phyloP scores from a whole-genome alignment of 169 alveolate species.

The Plasmodium ovale region DNA sequence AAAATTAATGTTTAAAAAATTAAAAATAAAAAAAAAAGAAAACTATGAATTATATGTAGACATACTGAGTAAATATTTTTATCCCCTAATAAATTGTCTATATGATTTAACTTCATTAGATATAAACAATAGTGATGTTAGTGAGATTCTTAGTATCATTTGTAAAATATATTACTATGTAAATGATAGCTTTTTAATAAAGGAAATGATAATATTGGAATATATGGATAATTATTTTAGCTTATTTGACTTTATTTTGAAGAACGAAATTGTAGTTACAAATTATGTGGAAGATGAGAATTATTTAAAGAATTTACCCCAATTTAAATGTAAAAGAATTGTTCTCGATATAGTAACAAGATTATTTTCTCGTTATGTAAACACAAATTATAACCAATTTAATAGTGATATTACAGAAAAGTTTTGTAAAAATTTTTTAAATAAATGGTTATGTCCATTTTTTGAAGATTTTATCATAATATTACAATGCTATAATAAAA shows the following conservation, averaged over 20 bases:
- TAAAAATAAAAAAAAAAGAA: conserved; percentile 61
- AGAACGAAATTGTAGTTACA: conserved; percentile 45
- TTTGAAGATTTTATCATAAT: conserved; percentile 66
- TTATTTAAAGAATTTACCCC: conserved; percentile 63
- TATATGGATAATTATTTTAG: conserved; percentile 70
- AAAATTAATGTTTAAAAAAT: conserved; percentile 54
- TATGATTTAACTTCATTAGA: conserved; percentile 56
- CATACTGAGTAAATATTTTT: conserved; percentile 52
- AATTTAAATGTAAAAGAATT: conserved; percentile 51
- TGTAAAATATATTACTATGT: conserved; percentile 64
- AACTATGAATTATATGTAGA: conserved; percentile 54
- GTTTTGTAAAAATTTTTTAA: conserved; percentile 37
- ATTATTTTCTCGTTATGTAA: conserved; percentile 44
- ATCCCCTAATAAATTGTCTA: conserved; percentile 58
- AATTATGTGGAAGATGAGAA: conserved; percentile 51
- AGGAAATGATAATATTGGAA: conserved; percentile 50
- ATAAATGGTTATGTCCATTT: conserved; percentile 71
- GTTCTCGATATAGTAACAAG: conserved; percentile 52
- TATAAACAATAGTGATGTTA: conserved; percentile 47
- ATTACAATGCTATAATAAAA: conserved; percentile 42
- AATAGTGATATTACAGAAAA: conserved; percentile 52
- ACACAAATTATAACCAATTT: conserved; percentile 55
- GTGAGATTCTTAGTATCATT: conserved; percentile 45
- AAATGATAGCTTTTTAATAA: conserved; percentile 49
- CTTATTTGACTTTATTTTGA: conserved; percentile 51